Conservation (phyloP, 2,329 filamentous ascomycete genomes). For the Emmonsiellopsis sp. region DNA sequence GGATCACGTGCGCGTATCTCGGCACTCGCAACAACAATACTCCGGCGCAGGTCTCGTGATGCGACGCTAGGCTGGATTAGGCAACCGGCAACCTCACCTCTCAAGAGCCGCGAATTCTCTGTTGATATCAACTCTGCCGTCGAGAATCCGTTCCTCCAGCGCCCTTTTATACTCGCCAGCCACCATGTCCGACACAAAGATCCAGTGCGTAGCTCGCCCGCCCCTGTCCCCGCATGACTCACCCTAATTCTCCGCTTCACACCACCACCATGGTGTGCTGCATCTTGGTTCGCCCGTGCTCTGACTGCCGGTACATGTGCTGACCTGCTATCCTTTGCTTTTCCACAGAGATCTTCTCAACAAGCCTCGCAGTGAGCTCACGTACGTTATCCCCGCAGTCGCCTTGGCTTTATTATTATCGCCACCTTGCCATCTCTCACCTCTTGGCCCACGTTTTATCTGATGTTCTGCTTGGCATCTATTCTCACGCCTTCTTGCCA, state of each 20-base stretch:
- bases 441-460: constrained; percentile 2
- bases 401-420: constrained; percentile 1
- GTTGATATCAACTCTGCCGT: background rate
- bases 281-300: background rate
- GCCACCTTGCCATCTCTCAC: background rate
- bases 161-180: constrained; percentile 19
- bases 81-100: constrained; percentile 1
- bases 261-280: constrained; percentile 12
- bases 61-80: constrained; percentile 4
- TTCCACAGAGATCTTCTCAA: constrained; percentile 67
- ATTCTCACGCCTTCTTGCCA: constrained; percentile 12
- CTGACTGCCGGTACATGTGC: background rate
- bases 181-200: constrained; percentile 59
- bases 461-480: constrained; percentile 2
- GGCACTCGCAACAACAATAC: constrained; percentile 9
- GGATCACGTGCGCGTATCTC: constrained; percentile 21
- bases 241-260: constrained; percentile 8
- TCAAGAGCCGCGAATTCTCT: background rate
- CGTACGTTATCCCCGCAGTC: constrained; percentile 49
- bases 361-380: constrained; percentile 84
- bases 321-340: constrained; percentile 16
- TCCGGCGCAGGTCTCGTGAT: background rate
- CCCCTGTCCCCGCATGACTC: constrained; percentile 13
- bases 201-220: constrained; percentile 48
- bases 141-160: constrained; percentile 1